These are phyloP conservation scores for Gamarada debralockiae DNA, from an alignment of 495 filamentous ascomycete genomes.

Conservation along the genomic window DNA sequence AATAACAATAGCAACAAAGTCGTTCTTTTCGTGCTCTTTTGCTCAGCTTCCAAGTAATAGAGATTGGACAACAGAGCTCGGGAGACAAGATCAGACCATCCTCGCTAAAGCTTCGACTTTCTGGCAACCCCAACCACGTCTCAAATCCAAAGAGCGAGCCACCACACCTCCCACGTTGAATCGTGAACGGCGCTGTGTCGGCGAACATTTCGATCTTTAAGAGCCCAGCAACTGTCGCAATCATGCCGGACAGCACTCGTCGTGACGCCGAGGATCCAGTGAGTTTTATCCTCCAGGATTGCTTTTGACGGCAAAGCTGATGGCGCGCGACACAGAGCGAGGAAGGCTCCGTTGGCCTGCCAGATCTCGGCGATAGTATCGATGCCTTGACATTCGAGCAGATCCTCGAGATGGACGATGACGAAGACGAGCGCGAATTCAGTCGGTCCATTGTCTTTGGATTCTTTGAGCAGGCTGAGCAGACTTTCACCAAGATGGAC, in stretches of 20 bases:
- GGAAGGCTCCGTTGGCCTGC: slow-evolving; percentile 23
- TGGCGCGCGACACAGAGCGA: slow-evolving; percentile 18
- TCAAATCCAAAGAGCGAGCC: too few relatives aligned
- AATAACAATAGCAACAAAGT: too few relatives aligned
- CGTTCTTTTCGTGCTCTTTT: too few relatives aligned
- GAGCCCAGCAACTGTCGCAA: too few relatives aligned
- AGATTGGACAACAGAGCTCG: too few relatives aligned
- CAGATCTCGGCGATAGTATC: slow-evolving; percentile 62
- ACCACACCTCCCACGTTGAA: too few relatives aligned
- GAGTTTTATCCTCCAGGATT: neutral
- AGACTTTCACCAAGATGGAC: slow-evolving; percentile 86
- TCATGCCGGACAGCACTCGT: slow-evolving; percentile 12
- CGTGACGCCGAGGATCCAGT: slow-evolving; percentile 24
- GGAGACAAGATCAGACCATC: too few relatives aligned
- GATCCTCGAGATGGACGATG: slow-evolving; percentile 56
- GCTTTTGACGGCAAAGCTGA: neutral
- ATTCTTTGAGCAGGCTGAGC: slow-evolving; percentile 89
- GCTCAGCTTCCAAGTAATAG: too few relatives aligned
- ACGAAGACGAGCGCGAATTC: slow-evolving; percentile 31
- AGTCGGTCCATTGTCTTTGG: slow-evolving; percentile 82
- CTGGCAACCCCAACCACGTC: too few relatives aligned
- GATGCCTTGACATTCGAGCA: slow-evolving; percentile 82
- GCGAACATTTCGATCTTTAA: too few relatives aligned
- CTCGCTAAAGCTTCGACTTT: too few relatives aligned
- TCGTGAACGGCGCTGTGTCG: too few relatives aligned